Conservation (phyloP, 805 yeast species). For the Kodamaea hsintzibuensis region DNA sequence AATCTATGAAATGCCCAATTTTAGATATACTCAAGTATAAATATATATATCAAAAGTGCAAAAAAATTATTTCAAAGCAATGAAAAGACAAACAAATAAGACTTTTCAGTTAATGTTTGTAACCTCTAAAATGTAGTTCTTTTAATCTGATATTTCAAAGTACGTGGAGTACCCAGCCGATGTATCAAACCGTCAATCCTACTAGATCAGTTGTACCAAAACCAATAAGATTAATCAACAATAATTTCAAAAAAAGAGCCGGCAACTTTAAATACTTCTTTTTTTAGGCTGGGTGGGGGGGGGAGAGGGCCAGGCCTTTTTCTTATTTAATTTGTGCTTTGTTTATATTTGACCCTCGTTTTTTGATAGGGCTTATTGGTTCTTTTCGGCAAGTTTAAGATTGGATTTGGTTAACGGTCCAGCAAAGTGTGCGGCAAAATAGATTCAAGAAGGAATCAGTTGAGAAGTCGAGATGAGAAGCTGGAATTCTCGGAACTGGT, state of each 20-base stretch:
- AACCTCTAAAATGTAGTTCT: background rate
- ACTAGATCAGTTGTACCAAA: background rate
- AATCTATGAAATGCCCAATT: no score
- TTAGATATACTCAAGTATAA: no score
- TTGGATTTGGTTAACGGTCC: background rate
- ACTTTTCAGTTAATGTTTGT: no score
- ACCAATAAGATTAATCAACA: background rate
- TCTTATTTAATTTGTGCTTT: conserved; percentile 2
- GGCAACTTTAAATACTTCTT: conserved; percentile 7
- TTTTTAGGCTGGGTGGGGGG: background rate
- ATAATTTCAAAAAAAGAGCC: background rate
- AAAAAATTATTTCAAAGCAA: no score
- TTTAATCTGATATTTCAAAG: background rate
- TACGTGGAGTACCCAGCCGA: background rate
- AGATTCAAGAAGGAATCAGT: background rate
- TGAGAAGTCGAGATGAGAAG: background rate
- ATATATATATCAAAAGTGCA: no score
- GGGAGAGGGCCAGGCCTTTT: background rate
- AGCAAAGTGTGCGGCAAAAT: background rate
- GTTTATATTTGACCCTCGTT: conserved; percentile 3
- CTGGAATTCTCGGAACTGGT: background rate
- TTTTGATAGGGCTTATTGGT: background rate
- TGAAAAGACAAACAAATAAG: no score
- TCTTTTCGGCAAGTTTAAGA: background rate
- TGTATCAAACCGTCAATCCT: background rate